These are phyloP conservation scores for Bolboschoenoplectus hybrid DNA, from an alignment of 202 grass and related monocot species.

Conservation along the genomic window DNA sequence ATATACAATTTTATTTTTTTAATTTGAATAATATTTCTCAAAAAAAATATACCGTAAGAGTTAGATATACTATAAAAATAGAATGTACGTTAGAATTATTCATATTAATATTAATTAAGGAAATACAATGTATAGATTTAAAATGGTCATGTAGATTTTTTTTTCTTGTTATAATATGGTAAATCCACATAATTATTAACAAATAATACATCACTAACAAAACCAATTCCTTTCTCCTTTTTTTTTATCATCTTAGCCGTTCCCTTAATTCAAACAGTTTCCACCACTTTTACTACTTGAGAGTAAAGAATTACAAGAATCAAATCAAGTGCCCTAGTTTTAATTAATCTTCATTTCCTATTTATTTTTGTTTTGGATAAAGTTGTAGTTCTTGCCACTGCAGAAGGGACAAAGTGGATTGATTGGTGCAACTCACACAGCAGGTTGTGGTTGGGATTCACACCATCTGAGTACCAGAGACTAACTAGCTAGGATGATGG, in stretches of 20 bases:
- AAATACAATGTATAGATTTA: no score
- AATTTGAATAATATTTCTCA: no score
- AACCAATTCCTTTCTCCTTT: neutral
- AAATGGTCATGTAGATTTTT: no score
- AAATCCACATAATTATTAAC: no score
- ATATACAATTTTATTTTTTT: no score
- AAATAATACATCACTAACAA: no score
- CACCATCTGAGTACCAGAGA: slow-evolving; percentile 1
- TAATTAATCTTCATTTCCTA: neutral
- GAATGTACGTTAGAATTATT: no score
- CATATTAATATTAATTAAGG: no score
- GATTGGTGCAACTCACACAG: slow-evolving; percentile 20
- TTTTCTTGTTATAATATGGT: no score
- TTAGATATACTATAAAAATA: no score
- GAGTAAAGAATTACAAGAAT: neutral
- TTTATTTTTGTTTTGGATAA: neutral
- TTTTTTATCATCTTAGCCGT: neutral
- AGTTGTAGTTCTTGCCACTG: neutral
- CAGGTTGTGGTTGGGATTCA: slow-evolving; percentile 11
- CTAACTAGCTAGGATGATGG: neutral
- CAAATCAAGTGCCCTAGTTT: neutral
- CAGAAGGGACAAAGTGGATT: slow-evolving; percentile 24
- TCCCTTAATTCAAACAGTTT: neutral
- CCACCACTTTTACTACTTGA: neutral
- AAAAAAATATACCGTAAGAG: no score